phyloP scores from a whole-genome alignment of 129 eudicot species.

The Pittosporum tobira region DNA sequence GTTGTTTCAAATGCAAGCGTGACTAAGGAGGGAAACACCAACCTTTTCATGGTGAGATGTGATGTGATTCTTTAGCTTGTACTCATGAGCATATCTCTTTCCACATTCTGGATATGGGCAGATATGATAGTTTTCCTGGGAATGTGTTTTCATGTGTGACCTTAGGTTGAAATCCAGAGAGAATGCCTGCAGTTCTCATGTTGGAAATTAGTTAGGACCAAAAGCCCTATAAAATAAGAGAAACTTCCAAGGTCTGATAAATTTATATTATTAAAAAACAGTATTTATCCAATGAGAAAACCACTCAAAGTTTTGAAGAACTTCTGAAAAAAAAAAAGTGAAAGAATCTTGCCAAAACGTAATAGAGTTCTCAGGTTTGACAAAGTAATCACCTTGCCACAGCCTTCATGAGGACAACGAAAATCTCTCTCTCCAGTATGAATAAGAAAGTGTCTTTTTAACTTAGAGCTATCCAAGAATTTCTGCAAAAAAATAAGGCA shows the following conservation, averaged over 20 bases:
- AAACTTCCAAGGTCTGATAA: not conserved
- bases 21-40: not conserved
- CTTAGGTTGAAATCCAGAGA: slow-evolving; percentile 89
- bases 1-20: no score
- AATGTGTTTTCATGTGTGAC: slow-evolving; percentile 96
- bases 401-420: slow-evolving; percentile 94
- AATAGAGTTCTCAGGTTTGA: not conserved
- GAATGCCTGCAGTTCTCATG: slow-evolving; percentile 62
- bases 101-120: slow-evolving; percentile 95
- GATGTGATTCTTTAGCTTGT: slow-evolving; percentile 87
- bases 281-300: not conserved
- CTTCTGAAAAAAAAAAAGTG: not conserved
- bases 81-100: slow-evolving; percentile 94
- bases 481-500: slow-evolving; percentile 60
- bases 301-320: no score
- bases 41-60: slow-evolving; percentile 91
- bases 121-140: slow-evolving; percentile 87
- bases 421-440: slow-evolving; percentile 97
- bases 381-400: slow-evolving; percentile 76
- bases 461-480: slow-evolving; percentile 96
- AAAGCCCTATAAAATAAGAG: no score
- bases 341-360: not conserved
- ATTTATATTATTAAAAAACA: no score
- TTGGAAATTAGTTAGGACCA: not conserved
- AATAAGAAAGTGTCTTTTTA: slow-evolving; percentile 85